Percentiles rank a stretch among this genome's conserved stretches.
Evolutionary conservation across 192 early-diverging fungal species (phyloP).

Genomic region (Podila epicladia): DNA sequence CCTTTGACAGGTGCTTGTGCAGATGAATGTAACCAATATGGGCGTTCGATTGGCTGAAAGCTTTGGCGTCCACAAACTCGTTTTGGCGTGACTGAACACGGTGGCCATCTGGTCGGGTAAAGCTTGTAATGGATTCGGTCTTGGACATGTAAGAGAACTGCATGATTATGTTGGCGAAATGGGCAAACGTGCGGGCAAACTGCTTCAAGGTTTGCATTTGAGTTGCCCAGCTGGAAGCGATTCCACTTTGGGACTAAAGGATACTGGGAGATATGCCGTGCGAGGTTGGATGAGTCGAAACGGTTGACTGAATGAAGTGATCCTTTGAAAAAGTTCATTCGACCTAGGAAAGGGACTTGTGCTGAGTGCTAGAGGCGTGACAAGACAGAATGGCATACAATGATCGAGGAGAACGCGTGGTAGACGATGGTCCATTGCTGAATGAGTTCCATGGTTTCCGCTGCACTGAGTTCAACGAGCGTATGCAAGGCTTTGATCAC

Average conservation of each 20-base stretch:
- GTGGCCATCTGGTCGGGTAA: slow-evolving; percentile 1
- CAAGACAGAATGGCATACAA: not conserved
- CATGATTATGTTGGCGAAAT: slow-evolving; percentile 5
- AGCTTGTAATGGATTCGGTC: not conserved
- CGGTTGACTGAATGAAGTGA: not conserved
- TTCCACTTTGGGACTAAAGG: slow-evolving; percentile 3
- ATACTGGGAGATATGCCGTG: slow-evolving; percentile 5
- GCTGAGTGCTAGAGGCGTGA: not conserved
- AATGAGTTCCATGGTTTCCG: slow-evolving; percentile 26
- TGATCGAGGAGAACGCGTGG: slow-evolving; percentile 22
- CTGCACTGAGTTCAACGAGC: not conserved
- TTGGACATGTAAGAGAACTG: slow-evolving; percentile 12
- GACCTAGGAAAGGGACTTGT: not conserved
- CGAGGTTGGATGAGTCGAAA: not conserved
- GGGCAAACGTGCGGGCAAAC: slow-evolving; percentile 9
- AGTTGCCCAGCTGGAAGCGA: slow-evolving; percentile 20
- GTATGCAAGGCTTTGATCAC: slow-evolving; percentile 11
- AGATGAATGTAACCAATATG: slow-evolving; percentile 33
- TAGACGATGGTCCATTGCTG: slow-evolving; percentile 24
- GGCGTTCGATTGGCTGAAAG: slow-evolving; percentile 7
- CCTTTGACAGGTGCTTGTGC: slow-evolving; percentile 14
- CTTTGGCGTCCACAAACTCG: slow-evolving; percentile 1
- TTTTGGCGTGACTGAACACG: slow-evolving; percentile 5
- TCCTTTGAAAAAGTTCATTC: not conserved
- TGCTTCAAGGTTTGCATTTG: slow-evolving; percentile 32